These are phyloP conservation scores for Spathaspora boniae DNA, from an alignment of 805 yeast species.

Conservation along the genomic window DNA sequence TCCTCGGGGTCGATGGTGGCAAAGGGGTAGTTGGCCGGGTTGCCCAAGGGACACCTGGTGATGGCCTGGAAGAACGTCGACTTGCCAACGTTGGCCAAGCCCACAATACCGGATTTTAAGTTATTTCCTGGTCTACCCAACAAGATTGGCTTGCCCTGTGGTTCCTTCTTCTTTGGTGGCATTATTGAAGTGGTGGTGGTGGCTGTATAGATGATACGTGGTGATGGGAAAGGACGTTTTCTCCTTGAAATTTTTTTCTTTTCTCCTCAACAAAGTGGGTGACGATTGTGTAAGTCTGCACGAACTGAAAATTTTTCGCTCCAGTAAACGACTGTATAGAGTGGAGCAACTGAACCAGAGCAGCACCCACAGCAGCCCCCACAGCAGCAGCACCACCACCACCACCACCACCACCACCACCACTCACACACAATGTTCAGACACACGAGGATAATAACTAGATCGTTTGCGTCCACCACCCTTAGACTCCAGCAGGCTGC, in stretches of 20 bases:
- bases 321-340: no score
- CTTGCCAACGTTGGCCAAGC: constrained; percentile 93
- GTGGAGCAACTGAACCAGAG: no score
- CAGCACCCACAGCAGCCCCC: no score
- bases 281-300: no score
- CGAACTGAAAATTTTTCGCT: no score
- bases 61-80: constrained; percentile 97
- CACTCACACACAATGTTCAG: no score
- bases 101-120: constrained; percentile 75
- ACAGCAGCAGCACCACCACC: no score
- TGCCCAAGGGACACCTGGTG: constrained; percentile 88
- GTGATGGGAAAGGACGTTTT: neutral
- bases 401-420: no score
- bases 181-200: constrained; percentile 26
- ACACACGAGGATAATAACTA: neutral
- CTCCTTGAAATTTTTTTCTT: constrained; percentile 2
- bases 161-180: constrained; percentile 75
- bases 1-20: constrained; percentile 99
- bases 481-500: neutral
- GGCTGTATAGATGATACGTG: neutral
- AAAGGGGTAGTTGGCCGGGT: constrained; percentile 96
- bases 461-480: constrained; percentile 5
- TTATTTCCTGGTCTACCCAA: constrained; percentile 72
- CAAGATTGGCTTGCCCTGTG: constrained; percentile 63
- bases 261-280: constrained; percentile 1